These are phyloP conservation scores for Cucumis melo DNA, from an alignment of 306 rosid genomes.

Conservation along the genomic window DNA sequence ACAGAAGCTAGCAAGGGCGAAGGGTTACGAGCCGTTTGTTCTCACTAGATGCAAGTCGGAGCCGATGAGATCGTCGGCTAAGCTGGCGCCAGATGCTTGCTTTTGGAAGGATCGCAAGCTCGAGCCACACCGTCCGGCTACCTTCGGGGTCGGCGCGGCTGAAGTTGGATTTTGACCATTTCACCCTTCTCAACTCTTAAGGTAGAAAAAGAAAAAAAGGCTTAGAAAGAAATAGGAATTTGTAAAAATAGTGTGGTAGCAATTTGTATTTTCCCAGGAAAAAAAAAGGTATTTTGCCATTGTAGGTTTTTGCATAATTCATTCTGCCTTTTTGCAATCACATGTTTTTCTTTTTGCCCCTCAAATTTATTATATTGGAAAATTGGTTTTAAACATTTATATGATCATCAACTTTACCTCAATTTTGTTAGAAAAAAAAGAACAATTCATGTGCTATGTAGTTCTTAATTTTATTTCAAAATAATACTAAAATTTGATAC, in stretches of 20 bases:
- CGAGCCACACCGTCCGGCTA: conserved; percentile 53
- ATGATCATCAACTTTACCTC: no score
- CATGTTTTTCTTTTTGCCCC: neutral
- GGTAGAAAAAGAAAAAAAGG: neutral
- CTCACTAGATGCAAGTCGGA: conserved; percentile 92
- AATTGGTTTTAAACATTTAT: neutral
- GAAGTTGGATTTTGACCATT: conserved; percentile 54
- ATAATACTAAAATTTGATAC: no score
- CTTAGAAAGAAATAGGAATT: neutral
- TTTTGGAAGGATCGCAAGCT: conserved; percentile 72
- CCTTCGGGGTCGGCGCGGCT: conserved; percentile 71
- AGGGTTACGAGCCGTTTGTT: conserved; percentile 67
- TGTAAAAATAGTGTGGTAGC: conserved; percentile 2
- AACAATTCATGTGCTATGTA: no score
- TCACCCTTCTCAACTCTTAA: neutral
- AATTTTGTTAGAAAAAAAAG: no score
- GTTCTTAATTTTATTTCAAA: no score
- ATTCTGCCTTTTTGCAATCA: neutral
- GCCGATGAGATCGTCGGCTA: conserved; percentile 67
- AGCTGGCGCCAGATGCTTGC: conserved; percentile 60
- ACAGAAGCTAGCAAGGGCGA: conserved; percentile 56
- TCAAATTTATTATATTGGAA: neutral
- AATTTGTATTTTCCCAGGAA: neutral
- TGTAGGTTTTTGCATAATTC: neutral
- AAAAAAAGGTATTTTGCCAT: neutral